These are phyloP conservation scores for Cardamine resedifolia DNA, from an alignment of 345 rosid species.

Conservation along the genomic window DNA sequence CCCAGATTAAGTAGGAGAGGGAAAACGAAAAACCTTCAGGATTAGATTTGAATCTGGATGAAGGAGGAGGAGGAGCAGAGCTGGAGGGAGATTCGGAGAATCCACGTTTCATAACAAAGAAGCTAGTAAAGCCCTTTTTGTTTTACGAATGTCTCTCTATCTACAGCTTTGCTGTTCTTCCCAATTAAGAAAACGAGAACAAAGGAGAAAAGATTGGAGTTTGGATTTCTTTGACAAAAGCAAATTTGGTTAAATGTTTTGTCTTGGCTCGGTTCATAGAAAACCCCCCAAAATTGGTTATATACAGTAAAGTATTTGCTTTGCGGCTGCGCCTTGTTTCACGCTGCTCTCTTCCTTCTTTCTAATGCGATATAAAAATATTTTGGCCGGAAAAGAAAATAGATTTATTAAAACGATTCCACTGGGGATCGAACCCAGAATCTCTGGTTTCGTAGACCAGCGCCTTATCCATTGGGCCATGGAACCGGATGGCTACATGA, in stretches of 20 bases:
- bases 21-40: conserved; percentile 53
- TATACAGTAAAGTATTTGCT: no score
- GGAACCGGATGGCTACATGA: conserved; percentile 16
- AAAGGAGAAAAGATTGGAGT: background rate
- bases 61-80: conserved; percentile 67
- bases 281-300: conserved; percentile 3
- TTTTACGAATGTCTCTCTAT: background rate
- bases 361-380: no score
- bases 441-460: conserved; percentile 94
- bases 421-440: conserved; percentile 89
- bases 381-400: background rate
- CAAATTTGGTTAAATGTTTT: no score
- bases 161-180: conserved; percentile 11
- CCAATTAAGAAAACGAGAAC: background rate
- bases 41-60: conserved; percentile 59
- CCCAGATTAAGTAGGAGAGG: background rate
- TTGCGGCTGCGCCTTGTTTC: conserved; percentile 29
- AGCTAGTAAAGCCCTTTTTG: background rate
- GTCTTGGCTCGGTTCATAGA: no score
- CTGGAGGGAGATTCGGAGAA: conserved; percentile 60
- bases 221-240: no score
- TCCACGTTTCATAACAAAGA: conserved; percentile 67
- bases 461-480: conserved; percentile 94
- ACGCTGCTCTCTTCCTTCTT: background rate
- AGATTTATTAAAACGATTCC: conserved; percentile 12